Conservation (phyloP, 2,329 filamentous ascomycete genomes). For the Paraconiothyrium sp. region DNA sequence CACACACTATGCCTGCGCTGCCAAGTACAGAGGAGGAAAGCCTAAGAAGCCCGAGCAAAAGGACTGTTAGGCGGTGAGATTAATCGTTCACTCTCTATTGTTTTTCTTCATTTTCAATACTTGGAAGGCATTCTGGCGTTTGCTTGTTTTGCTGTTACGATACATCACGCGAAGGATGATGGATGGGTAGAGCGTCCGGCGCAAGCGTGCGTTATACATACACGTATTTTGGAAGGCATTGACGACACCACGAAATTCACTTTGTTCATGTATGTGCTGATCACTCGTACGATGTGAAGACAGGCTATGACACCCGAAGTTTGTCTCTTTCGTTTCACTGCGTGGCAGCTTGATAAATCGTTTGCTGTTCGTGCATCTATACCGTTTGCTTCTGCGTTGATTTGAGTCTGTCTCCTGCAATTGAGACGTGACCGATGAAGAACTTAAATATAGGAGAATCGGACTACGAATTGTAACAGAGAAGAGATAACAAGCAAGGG, state of each 20-base stretch:
- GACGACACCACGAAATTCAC: neutral
- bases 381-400: no score
- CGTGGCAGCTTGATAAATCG: no score
- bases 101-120: neutral
- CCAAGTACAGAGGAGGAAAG: slow-evolving; percentile 23
- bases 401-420: no score
- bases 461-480: no score
- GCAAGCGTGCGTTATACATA: neutral
- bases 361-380: no score
- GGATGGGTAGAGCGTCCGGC: neutral
- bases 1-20: slow-evolving; percentile 42
- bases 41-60: slow-evolving; percentile 32
- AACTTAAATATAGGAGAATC: no score
- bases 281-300: neutral
- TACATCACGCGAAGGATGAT: slow-evolving; percentile 1
- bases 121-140: neutral
- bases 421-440: no score
- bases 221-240: neutral
- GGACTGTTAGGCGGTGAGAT: slow-evolving; percentile 25
- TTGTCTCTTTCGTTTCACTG: no score
- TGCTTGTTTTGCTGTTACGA: neutral
- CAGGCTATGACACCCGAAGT: neutral
- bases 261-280: neutral
- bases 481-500: no score
- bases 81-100: neutral